Conservation (phyloP, 805 yeast genomes). For the Candida ortonii region DNA sequence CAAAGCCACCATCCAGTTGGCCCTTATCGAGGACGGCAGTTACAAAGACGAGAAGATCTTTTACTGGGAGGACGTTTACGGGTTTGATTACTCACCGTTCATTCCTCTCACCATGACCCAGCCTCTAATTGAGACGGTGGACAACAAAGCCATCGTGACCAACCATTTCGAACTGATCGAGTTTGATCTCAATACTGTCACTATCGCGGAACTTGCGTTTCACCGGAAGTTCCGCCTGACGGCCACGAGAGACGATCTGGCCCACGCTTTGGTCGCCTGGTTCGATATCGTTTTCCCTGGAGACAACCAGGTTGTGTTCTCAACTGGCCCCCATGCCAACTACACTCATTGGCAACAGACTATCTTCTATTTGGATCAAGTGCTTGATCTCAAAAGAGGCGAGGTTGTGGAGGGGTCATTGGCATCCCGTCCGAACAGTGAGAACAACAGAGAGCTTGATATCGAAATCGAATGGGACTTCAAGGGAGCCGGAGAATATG, state of each 20-base stretch:
- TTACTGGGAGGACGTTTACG: constrained; percentile 96
- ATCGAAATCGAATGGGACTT: constrained; percentile 64
- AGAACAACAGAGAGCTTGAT: constrained; percentile 88
- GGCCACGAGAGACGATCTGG: constrained; percentile 73
- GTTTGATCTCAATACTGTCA: constrained; percentile 87
- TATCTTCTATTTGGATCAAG: constrained; percentile 84
- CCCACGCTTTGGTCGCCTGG: constrained; percentile 92
- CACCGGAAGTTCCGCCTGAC: constrained; percentile 62
- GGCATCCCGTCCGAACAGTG: constrained; percentile 69
- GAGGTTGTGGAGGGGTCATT: constrained; percentile 72
- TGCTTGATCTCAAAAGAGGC: constrained; percentile 70
- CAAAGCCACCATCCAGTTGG: constrained; percentile 83
- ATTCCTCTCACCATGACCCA: constrained; percentile 82
- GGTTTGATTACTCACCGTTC: constrained; percentile 93
- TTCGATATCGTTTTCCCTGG: constrained; percentile 89
- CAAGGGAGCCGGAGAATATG: constrained; percentile 36
- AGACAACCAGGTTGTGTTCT: constrained; percentile 64
- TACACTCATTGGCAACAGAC: constrained; percentile 99
- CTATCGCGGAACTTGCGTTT: constrained; percentile 77
- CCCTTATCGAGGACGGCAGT: constrained; percentile 89
- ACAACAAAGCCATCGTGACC: constrained; percentile 69
- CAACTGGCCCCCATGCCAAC: constrained; percentile 91
- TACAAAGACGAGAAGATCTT: constrained; percentile 88
- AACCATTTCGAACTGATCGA: constrained; percentile 67
- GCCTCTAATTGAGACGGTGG: constrained; percentile 95